These are phyloP conservation scores for Bocquillonia castaneifolia DNA, from an alignment of 441 rosid genomes.

Conservation along the genomic window DNA sequence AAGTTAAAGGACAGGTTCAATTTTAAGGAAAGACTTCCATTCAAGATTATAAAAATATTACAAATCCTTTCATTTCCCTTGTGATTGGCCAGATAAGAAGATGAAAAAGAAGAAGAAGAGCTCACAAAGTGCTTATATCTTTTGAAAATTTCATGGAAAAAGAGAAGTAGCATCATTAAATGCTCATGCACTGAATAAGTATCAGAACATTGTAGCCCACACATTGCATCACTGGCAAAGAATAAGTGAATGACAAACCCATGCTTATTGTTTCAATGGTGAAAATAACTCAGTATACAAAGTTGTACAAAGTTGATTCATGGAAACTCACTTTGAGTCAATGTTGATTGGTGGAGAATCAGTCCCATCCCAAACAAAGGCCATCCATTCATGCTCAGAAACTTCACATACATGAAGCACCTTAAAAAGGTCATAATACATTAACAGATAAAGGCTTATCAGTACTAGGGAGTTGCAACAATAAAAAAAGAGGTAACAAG, in stretches of 20 bases:
- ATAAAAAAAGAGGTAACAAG: background rate
- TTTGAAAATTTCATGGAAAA: background rate
- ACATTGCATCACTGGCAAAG: background rate
- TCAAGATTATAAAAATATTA: background rate
- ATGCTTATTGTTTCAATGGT: too few relatives aligned
- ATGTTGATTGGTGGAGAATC: slow-evolving; percentile 59
- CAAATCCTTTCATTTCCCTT: background rate
- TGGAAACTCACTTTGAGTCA: slow-evolving; percentile 46
- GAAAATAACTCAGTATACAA: too few relatives aligned
- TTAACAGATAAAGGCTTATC: slow-evolving; percentile 2
- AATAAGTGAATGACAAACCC: background rate
- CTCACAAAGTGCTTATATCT: background rate
- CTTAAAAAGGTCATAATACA: slow-evolving; percentile 33
- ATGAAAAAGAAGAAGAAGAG: background rate
- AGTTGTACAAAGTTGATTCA: background rate
- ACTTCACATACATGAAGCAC: slow-evolving; percentile 51
- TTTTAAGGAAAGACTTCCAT: background rate
- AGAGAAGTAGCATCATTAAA: too few relatives aligned
- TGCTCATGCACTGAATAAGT: background rate
- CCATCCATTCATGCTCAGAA: slow-evolving; percentile 37
- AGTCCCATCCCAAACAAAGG: slow-evolving; percentile 92
- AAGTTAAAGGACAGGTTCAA: background rate
- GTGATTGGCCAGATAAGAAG: background rate
- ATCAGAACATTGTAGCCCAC: background rate
- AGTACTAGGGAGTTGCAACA: background rate